phyloP scores from a whole-genome alignment of 805 yeast genomes.

The Torulaspora franciscae region DNA sequence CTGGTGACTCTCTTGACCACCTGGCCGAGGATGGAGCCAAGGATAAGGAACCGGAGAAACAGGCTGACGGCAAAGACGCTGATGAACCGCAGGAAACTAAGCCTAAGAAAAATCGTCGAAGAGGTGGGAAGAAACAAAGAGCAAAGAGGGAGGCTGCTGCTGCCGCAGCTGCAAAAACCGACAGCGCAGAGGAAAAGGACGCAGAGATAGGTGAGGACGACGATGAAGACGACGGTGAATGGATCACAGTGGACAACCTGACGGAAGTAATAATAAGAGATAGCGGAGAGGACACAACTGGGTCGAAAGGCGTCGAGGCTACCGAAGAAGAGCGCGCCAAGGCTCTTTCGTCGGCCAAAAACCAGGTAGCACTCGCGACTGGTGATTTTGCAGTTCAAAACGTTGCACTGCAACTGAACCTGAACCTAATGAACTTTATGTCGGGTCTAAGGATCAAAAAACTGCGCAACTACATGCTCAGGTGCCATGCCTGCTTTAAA shows the following conservation, averaged over 20 bases:
- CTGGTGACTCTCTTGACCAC: conserved; percentile 51
- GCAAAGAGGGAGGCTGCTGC: conserved; percentile 48
- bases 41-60: conserved; percentile 11
- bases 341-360: conserved; percentile 32
- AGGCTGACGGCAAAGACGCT: conserved; percentile 13
- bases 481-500: conserved; percentile 96
- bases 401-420: conserved; percentile 84
- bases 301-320: conserved; percentile 37
- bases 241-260: conserved; percentile 91
- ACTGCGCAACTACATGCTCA: conserved; percentile 84
- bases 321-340: conserved; percentile 24
- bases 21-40: conserved; percentile 19
- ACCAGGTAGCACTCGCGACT: conserved; percentile 80
- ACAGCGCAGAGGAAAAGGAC: conserved; percentile 8
- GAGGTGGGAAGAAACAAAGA: conserved; percentile 64
- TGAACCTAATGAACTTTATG: conserved; percentile 76
- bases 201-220: conserved; percentile 41
- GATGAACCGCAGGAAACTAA: conserved; percentile 17
- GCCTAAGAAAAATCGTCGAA: conserved; percentile 45
- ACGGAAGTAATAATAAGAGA: conserved; percentile 65
- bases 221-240: conserved; percentile 76
- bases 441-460: conserved; percentile 81
- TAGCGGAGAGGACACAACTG: conserved; percentile 50
- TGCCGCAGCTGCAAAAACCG: conserved; percentile 16
- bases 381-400: conserved; percentile 98